Evolutionary conservation across 1,284 basidiomycete species (phyloP).

Genomic region (Ustilago trichophora): DNA sequence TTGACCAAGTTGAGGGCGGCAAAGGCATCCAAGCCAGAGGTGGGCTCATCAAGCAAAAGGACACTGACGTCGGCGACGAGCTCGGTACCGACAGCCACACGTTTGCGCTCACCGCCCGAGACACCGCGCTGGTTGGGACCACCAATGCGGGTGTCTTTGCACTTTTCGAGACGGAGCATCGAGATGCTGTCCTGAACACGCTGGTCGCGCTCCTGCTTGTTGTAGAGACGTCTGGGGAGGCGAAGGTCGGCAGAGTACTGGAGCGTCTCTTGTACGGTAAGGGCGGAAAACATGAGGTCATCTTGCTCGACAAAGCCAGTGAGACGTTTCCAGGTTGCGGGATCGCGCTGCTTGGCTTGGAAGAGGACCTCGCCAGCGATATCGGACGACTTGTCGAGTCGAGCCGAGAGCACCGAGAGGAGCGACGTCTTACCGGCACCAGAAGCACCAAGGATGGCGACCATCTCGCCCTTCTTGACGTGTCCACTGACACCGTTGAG

Average conservation of each 20-base stretch:
- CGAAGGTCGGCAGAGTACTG: slow-evolving; percentile 51
- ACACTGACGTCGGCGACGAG: slow-evolving; percentile 47
- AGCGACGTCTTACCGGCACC: slow-evolving; percentile 57
- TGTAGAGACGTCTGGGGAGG: slow-evolving; percentile 38
- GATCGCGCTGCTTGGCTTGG: slow-evolving; percentile 41
- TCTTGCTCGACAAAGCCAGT: slow-evolving; percentile 58
- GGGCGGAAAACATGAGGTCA: slow-evolving; percentile 47
- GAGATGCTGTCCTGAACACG: slow-evolving; percentile 48
- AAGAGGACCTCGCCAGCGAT: slow-evolving; percentile 44
- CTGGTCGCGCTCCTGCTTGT: slow-evolving; percentile 31
- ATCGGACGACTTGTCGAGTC: slow-evolving; percentile 40
- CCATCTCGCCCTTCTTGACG: slow-evolving; percentile 46
- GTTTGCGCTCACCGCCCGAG: slow-evolving; percentile 54
- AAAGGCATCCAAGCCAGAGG: slow-evolving; percentile 50
- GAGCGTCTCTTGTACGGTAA: slow-evolving; percentile 53
- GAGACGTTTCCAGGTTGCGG: slow-evolving; percentile 51
- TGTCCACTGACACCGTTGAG: slow-evolving; percentile 46
- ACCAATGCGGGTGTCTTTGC: slow-evolving; percentile 45
- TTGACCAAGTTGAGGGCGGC: slow-evolving; percentile 46
- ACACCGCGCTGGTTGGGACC: slow-evolving; percentile 45
- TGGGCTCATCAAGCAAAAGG: slow-evolving; percentile 53
- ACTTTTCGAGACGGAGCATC: slow-evolving; percentile 52
- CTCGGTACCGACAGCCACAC: slow-evolving; percentile 42
- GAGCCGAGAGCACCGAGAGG: slow-evolving; percentile 52
- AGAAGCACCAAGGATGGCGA: slow-evolving; percentile 51